Percentiles rank a stretch among this genome's conserved stretches.
Conservation (phyloP, 495 filamentous ascomycete species). For the Neurospora sp. region DNA sequence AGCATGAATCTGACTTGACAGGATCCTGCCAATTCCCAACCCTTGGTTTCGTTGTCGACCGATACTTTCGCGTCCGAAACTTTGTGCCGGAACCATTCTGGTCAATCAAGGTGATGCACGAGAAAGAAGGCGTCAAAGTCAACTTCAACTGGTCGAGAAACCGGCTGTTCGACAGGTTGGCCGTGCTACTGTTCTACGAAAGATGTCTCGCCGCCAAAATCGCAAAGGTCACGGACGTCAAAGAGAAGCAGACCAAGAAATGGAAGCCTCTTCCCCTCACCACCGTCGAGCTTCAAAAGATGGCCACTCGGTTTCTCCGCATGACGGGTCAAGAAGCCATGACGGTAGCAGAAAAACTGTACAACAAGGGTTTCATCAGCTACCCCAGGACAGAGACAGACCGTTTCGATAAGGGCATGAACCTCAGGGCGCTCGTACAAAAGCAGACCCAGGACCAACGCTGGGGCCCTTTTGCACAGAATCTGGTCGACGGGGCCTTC, state of each 20-base stretch:
- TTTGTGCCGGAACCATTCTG: constrained; percentile 92
- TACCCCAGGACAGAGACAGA: constrained; percentile 97
- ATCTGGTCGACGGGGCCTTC: constrained; percentile 69
- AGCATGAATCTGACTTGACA: constrained; percentile 22
- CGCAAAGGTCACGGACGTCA: constrained; percentile 72
- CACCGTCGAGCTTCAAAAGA: constrained; percentile 97
- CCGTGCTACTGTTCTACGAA: constrained; percentile 75
- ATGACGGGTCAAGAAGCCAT: constrained; percentile 84
- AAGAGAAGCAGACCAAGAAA: constrained; percentile 85
- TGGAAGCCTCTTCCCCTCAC: constrained; percentile 91
- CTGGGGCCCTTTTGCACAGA: constrained; percentile 81
- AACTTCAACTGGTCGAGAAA: constrained; percentile 76
- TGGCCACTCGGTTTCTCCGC: constrained; percentile 73
- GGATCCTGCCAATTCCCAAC: constrained; percentile 97
- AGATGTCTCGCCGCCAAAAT: constrained; percentile 66
- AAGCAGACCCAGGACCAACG: constrained; percentile 66
- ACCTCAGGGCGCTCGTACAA: constrained; percentile 67
- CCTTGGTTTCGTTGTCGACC: constrained; percentile 90
- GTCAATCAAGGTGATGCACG: constrained; percentile 76
- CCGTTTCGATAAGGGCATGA: constrained; percentile 84
- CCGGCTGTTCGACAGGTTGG: constrained; percentile 78
- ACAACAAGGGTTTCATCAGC: constrained; percentile 91
- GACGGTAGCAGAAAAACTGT: constrained; percentile 81
- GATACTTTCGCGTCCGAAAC: constrained; percentile 84
- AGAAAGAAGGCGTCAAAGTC: constrained; percentile 67